Evolutionary conservation across 2,329 filamentous ascomycete genomes (phyloP), one percentile per base, ranked within the genome.

Genomic region (Chaetomiaceae sp.): DNA sequence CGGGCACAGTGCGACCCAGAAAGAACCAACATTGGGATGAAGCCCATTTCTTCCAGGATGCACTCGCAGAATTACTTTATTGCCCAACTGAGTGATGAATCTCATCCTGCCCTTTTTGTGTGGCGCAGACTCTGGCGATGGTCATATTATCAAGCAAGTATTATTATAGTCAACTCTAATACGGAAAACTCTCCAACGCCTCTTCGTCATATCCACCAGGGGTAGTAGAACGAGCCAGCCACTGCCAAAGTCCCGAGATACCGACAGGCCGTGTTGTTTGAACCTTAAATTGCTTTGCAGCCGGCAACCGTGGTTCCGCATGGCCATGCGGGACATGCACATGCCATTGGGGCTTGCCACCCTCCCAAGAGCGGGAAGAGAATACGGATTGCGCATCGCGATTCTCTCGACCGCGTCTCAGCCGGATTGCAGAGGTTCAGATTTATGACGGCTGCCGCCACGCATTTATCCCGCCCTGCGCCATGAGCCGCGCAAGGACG

Each of bases 371-470:
- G 23, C 38, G 51, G 38, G 30, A 48, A 18, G 29, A 27, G 42
- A 25, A 48, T n/a, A n/a, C n/a, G n/a, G n/a, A n/a, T 47, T 38
- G 37, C 44, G 44, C 30, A 41, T 33, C 20, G 5, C 34, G 10
- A 38, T 20, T 42, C 14, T 40, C 43, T 55, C 16, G n/a, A 40
- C 46, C 42, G 41, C 44, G 55, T 58, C 53, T 58, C 51, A 42
- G 53, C 23, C 33, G 50, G 37, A 55, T 49, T 38, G 29, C 25
- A 38, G 23, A 33, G 41, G 25, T 18, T 38, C 32, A 14, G 38
- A 11, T 48, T 55, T 18, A 41, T 54, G 33, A 48, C 11, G 21
- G 38, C 36, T 11, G 11, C 32, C n/a, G 23, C 16, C 9, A 8
- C 27, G n/a, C 23, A 40, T 30, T 46, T 40, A 46, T 27, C 42